Evolutionary conservation across 306 rosid genomes (phyloP).

Genomic region (Lathyrus tuberosus): DNA sequence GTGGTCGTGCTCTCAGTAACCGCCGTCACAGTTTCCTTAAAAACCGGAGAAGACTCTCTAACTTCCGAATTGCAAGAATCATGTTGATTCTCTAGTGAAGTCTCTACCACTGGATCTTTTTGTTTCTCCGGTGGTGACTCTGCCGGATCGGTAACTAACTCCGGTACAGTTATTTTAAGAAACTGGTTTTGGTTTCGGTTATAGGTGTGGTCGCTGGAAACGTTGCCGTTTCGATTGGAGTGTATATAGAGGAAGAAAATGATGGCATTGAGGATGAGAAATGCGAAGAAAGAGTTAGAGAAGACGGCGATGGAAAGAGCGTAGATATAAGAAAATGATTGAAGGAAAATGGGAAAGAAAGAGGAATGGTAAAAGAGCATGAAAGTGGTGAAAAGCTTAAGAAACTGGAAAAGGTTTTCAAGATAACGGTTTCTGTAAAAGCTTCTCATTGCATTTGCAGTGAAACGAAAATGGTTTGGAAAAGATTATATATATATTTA

Average conservation of each 20-base stretch:
- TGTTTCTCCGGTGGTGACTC: not conserved
- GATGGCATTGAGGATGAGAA: conserved; percentile 49
- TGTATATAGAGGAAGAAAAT: conserved; percentile 51
- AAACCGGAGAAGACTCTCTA: not conserved
- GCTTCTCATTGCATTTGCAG: no score
- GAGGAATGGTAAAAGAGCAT: conserved; percentile 35
- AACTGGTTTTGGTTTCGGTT: conserved; percentile 24
- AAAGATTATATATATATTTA: no score
- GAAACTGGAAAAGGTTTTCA: no score
- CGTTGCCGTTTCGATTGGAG: conserved; percentile 30
- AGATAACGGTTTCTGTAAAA: no score
- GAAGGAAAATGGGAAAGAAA: conserved; percentile 35
- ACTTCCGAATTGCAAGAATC: not conserved
- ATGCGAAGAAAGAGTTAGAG: conserved; percentile 50
- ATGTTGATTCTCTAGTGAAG: not conserved
- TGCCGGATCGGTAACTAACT: not conserved
- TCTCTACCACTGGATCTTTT: not conserved
- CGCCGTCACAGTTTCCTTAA: conserved; percentile 33
- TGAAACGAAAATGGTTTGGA: no score
- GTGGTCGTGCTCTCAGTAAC: conserved; percentile 34
- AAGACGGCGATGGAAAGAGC: conserved; percentile 29
- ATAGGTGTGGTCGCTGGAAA: conserved; percentile 14
- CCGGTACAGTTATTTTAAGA: not conserved
- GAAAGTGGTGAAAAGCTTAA: no score
- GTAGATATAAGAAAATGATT: conserved; percentile 3